Percentiles rank a stretch among this genome's conserved stretches.
These are phyloP conservation scores for Suillus lakei DNA, from an alignment of 768 basidiomycete species.

Conservation along the genomic window DNA sequence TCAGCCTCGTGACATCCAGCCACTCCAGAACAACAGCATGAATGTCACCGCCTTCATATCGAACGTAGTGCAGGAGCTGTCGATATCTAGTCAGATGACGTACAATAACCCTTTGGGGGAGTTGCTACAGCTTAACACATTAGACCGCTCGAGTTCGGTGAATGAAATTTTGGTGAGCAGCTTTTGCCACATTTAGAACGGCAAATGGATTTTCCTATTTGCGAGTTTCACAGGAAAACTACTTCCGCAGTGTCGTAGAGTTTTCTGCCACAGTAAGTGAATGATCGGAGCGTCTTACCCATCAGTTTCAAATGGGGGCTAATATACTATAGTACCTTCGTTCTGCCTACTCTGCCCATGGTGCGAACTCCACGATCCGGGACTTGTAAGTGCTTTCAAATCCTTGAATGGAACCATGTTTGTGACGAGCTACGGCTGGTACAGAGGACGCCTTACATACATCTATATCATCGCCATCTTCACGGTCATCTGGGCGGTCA, in stretches of 20 bases:
- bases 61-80: neutral
- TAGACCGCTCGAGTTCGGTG: neutral
- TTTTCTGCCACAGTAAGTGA: slow-evolving; percentile 12
- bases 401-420: slow-evolving; percentile 6
- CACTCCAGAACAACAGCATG: neutral
- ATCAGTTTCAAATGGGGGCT: neutral
- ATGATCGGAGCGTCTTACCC: neutral
- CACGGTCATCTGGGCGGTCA: neutral
- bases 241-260: slow-evolving; percentile 11
- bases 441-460: neutral
- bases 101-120: neutral
- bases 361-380: neutral
- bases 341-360: slow-evolving; percentile 8
- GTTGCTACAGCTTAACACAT: neutral
- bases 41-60: neutral
- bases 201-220: neutral
- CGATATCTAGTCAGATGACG: neutral
- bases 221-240: neutral
- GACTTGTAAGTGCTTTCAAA: neutral
- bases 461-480: neutral
- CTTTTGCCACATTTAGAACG: neutral
- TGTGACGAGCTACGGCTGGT: slow-evolving; percentile 1
- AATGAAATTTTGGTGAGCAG: neutral
- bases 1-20: neutral
- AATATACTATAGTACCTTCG: slow-evolving; percentile 6